Conservation (phyloP, 345 rosid species). For the Schrenkiella parvula region DNA sequence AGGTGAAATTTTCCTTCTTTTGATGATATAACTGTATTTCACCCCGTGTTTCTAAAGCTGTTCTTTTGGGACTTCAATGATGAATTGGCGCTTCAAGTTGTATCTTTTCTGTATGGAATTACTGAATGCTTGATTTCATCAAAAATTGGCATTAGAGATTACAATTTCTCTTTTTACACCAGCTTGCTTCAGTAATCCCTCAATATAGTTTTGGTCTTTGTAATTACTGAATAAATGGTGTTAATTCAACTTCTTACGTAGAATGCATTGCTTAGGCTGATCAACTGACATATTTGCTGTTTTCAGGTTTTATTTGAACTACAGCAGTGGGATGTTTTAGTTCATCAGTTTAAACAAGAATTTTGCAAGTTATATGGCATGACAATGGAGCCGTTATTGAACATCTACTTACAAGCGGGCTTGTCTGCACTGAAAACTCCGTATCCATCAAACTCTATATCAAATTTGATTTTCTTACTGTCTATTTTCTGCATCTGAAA, state of each 20-base stretch:
- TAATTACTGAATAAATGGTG: not conserved
- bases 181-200: conserved; percentile 2
- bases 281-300: not conserved
- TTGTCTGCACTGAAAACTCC: conserved; percentile 92
- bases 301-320: conserved; percentile 77
- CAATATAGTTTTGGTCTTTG: not conserved
- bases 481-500: conserved; percentile 1
- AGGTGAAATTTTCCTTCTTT: conserved; percentile 47
- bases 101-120: not conserved
- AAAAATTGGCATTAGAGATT: not conserved
- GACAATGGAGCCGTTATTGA: conserved; percentile 86
- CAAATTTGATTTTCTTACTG: conserved; percentile 2
- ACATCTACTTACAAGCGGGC: conserved; percentile 94
- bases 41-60: not conserved
- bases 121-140: not conserved
- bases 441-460: conserved; percentile 50
- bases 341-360: conserved; percentile 84
- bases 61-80: not conserved
- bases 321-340: conserved; percentile 91
- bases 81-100: not conserved
- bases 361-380: conserved; percentile 94
- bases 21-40: not conserved
- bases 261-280: conserved; percentile 6
- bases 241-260: not conserved
- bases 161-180: not conserved